Conservation (phyloP, 2,329 filamentous ascomycete genomes). For the Pyrenochaeta sp. region DNA sequence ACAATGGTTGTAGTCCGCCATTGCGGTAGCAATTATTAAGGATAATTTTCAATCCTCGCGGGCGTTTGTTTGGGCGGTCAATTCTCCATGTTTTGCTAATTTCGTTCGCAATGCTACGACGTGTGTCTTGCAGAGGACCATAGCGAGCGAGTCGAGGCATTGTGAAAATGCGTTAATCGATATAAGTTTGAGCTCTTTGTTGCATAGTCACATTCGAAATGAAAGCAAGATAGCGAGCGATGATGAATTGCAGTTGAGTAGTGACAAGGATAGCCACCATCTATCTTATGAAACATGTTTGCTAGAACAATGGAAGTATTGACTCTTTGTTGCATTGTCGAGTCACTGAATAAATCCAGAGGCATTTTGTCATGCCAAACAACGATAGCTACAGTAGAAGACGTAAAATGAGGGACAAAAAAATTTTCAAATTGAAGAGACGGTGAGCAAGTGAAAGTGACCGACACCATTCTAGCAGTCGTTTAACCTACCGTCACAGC, state of each 20-base stretch:
- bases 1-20: slow-evolving; percentile 7
- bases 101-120: neutral
- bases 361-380: neutral
- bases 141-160: neutral
- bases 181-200: neutral
- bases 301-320: neutral
- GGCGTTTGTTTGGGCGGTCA: neutral
- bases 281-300: neutral
- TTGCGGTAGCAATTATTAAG: slow-evolving; percentile 11
- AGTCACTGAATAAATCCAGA: neutral
- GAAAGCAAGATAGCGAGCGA: neutral
- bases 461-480: neutral
- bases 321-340: neutral
- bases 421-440: neutral
- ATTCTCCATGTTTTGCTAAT: slow-evolving; percentile 1
- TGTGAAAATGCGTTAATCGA: neutral
- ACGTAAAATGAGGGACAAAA: neutral
- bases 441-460: neutral
- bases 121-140: neutral
- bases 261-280: neutral
- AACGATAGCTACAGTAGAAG: neutral
- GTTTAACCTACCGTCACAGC: neutral
- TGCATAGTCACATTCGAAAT: neutral
- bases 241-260: neutral
- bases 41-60: slow-evolving; percentile 6